A percentile compares a stretch with the other conserved stretches of the same genome.
Evolutionary conservation across 805 yeast species (phyloP).

Genomic region (Yamadazyma sp.): DNA sequence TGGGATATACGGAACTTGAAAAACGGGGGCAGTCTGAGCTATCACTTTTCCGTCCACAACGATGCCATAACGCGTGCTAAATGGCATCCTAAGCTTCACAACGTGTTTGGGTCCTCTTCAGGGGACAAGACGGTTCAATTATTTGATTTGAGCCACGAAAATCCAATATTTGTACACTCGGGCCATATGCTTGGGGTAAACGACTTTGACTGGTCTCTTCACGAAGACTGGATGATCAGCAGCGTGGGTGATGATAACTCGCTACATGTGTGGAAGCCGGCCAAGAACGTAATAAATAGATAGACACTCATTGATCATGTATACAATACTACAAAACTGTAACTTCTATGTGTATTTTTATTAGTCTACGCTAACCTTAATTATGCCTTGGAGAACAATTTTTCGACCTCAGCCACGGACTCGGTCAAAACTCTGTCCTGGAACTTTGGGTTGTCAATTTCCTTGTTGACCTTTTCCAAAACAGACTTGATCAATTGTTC

Average conservation of each 20-base stretch:
- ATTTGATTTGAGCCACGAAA: slow-evolving; percentile 47
- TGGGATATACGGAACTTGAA: slow-evolving; percentile 61
- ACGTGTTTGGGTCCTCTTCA: slow-evolving; percentile 64
- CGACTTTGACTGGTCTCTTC: slow-evolving; percentile 80
- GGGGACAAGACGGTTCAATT: slow-evolving; percentile 62
- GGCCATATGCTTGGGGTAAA: slow-evolving; percentile 89
- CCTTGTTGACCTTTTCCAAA: slow-evolving; percentile 83
- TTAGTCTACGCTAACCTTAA: neutral
- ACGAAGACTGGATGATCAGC: slow-evolving; percentile 66
- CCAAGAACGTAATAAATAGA: slow-evolving; percentile 18
- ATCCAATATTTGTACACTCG: slow-evolving; percentile 61
- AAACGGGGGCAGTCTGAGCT: neutral
- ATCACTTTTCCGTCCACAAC: slow-evolving; percentile 27
- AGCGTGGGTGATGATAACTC: slow-evolving; percentile 85
- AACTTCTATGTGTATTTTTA: slow-evolving; percentile 10
- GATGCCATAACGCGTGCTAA: slow-evolving; percentile 63
- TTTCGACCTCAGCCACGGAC: slow-evolving; percentile 90
- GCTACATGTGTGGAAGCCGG: slow-evolving; percentile 83
- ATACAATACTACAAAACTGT: no score
- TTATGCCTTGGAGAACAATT: slow-evolving; percentile 56
- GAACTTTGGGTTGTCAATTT: slow-evolving; percentile 83
- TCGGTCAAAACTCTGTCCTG: slow-evolving; percentile 90
- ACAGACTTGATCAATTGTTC: slow-evolving; percentile 84
- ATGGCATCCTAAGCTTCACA: slow-evolving; percentile 64
- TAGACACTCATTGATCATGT: no score